These are phyloP conservation scores for Pseudomonodictys pantanalensis DNA, from an alignment of 495 filamentous ascomycete genomes.

Conservation along the genomic window DNA sequence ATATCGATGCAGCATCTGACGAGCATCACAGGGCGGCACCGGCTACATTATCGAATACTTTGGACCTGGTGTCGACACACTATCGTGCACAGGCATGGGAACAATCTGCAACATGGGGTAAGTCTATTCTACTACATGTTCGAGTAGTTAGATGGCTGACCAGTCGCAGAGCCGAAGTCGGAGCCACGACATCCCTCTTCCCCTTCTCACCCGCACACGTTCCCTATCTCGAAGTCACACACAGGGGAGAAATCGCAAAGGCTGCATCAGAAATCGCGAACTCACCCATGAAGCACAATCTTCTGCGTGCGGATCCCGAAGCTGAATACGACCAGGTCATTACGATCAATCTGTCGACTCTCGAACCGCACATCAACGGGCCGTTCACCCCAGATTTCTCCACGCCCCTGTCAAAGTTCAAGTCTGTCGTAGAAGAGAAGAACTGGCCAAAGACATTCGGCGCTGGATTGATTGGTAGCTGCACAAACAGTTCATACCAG, in stretches of 20 bases:
- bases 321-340: constrained; percentile 88
- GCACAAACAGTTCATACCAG: constrained; percentile 97
- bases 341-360: constrained; percentile 82
- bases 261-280: constrained; percentile 52
- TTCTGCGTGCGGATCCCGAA: constrained; percentile 70
- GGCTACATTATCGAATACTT: constrained; percentile 93
- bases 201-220: constrained; percentile 69
- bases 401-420: constrained; percentile 84
- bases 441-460: constrained; percentile 88
- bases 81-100: constrained; percentile 90
- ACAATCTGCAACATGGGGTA: constrained; percentile 82
- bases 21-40: constrained; percentile 64
- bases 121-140: background rate
- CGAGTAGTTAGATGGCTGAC: no score
- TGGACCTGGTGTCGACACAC: constrained; percentile 80
- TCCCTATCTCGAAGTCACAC: constrained; percentile 78
- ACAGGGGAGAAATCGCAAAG: constrained; percentile 68
- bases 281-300: constrained; percentile 48
- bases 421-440: constrained; percentile 74
- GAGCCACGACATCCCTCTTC: constrained; percentile 95
- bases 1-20: constrained; percentile 5
- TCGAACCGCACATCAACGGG: constrained; percentile 97
- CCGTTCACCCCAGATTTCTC: constrained; percentile 95
- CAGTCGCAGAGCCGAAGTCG: constrained; percentile 87
- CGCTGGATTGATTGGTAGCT: constrained; percentile 92